These are phyloP conservation scores for Beauveria sp. DNA, from an alignment of 2,329 filamentous ascomycete species.

Conservation along the genomic window DNA sequence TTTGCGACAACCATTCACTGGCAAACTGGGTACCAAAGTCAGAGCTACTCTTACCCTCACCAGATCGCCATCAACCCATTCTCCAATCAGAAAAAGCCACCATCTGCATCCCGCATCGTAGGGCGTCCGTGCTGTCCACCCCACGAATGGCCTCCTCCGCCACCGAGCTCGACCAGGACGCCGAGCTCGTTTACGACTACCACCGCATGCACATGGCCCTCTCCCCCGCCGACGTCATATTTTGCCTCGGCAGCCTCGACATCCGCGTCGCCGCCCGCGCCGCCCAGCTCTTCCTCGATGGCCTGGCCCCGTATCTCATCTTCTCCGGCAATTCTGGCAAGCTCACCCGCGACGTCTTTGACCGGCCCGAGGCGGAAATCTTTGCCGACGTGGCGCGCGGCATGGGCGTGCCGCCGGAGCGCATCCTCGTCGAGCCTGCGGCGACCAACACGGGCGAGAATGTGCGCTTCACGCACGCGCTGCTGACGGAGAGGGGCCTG, in stretches of 20 bases:
- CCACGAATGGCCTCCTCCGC: neutral
- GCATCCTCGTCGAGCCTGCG: slow-evolving; percentile 30
- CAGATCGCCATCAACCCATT: neutral
- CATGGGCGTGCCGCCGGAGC: slow-evolving; percentile 31
- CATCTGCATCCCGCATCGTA: neutral
- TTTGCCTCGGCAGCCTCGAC: slow-evolving; percentile 41
- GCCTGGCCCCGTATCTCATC: slow-evolving; percentile 31
- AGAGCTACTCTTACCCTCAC: neutral
- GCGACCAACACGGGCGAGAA: slow-evolving; percentile 42
- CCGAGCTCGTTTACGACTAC: slow-evolving; percentile 34
- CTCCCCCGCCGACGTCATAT: slow-evolving; percentile 32
- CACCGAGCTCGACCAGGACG: slow-evolving; percentile 21
- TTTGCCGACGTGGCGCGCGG: slow-evolving; percentile 33
- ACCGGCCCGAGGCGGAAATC: slow-evolving; percentile 33
- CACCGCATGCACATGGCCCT: slow-evolving; percentile 33
- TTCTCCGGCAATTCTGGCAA: slow-evolving; percentile 36
- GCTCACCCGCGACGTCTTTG: slow-evolving; percentile 32
- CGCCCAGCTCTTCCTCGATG: slow-evolving; percentile 34
- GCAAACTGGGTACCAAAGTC: neutral
- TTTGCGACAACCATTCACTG: neutral
- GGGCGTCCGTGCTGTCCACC: neutral
- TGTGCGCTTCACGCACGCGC: slow-evolving; percentile 33
- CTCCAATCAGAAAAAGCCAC: neutral
- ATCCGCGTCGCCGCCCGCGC: slow-evolving; percentile 35
- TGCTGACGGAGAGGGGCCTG: slow-evolving; percentile 24